These are phyloP conservation scores for Arthrobotrys musiformis DNA, from an alignment of 2,329 filamentous ascomycete genomes.

Conservation along the genomic window DNA sequence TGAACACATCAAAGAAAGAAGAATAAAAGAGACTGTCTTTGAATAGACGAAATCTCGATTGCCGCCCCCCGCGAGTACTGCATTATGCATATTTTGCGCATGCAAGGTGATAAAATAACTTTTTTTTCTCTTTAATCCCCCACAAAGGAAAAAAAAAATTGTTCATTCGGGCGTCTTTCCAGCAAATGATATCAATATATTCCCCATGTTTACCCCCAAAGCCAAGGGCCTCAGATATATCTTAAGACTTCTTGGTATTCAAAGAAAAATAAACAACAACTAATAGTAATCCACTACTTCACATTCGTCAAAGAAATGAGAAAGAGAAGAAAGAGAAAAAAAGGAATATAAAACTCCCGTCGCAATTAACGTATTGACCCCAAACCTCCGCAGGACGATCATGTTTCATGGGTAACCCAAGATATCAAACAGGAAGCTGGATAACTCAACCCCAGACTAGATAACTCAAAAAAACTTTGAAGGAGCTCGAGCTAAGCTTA, in stretches of 20 bases:
- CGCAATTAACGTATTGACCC: conserved; percentile 11
- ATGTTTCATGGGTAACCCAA: not conserved
- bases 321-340: not conserved
- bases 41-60: conserved; percentile 2
- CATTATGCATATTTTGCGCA: conserved; percentile 15
- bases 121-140: not conserved
- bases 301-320: not conserved
- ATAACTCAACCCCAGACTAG: no score
- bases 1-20: not conserved
- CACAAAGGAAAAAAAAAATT: not conserved
- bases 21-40: not conserved
- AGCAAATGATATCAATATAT: conserved; percentile 20
- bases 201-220: conserved; percentile 9
- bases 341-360: not conserved
- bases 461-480: no score
- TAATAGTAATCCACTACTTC: not conserved
- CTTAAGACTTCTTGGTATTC: not conserved
- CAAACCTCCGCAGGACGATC: conserved; percentile 3
- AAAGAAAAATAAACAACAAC: not conserved
- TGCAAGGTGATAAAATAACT: conserved; percentile 13
- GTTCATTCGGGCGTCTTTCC: not conserved
- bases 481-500: no score
- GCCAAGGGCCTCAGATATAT: conserved; percentile 23
- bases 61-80: not conserved
- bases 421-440: conserved; percentile 33